Percentiles rank a stretch among this genome's conserved stretches.
phyloP scores from a whole-genome alignment of 257 asterid species.

The Nyctanthes arbortristis region DNA sequence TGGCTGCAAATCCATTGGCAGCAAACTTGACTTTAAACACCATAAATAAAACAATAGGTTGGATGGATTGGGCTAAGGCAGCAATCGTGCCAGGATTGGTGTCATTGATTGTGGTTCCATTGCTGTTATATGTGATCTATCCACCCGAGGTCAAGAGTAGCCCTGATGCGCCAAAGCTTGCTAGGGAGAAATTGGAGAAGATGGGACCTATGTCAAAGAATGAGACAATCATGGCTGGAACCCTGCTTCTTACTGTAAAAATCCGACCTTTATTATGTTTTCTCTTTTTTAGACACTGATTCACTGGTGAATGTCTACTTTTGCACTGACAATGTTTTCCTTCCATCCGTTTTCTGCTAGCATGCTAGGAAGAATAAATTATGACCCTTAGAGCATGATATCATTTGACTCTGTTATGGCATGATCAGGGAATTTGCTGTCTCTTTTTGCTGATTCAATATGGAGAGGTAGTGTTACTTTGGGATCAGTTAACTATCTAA shows the following conservation, averaged over 20 bases:
- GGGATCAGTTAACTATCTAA: background rate
- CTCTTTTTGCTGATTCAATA: background rate
- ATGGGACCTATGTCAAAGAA: constrained; percentile 97
- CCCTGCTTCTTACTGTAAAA: constrained; percentile 81
- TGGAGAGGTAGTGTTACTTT: background rate
- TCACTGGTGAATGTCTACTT: background rate
- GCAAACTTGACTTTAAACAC: constrained; percentile 79
- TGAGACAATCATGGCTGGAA: constrained; percentile 90
- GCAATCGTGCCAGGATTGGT: constrained; percentile 92
- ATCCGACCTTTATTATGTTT: background rate
- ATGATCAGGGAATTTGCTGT: too few relatives aligned
- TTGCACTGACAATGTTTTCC: background rate
- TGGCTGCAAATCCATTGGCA: constrained; percentile 97
- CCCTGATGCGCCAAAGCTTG: constrained; percentile 97
- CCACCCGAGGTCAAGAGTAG: constrained; percentile 89
- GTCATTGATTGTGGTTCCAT: constrained; percentile 75
- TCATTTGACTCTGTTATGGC: too few relatives aligned
- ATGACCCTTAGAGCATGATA: background rate
- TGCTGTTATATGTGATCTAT: constrained; percentile 68
- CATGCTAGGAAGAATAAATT: background rate
- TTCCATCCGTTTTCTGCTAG: background rate
- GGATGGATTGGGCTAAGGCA: constrained; percentile 99
- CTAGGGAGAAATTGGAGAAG: constrained; percentile 77
- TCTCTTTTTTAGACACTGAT: background rate
- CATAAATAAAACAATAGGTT: constrained; percentile 65